Base-by-base conservation (phyloP, 164 flowering plant species). In the Macadamia tetraphylla region DNA sequence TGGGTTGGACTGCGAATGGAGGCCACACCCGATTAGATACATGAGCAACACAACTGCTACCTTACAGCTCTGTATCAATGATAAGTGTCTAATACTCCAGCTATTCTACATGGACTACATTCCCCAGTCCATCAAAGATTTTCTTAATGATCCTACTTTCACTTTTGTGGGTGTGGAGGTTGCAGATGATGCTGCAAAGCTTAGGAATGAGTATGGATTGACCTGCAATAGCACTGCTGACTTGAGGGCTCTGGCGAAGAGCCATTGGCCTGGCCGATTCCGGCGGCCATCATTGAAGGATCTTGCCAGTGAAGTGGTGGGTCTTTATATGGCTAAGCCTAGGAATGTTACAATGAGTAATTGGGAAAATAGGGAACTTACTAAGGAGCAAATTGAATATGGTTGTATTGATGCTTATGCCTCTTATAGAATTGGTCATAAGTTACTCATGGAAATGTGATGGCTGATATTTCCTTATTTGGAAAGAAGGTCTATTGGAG, bases 381-480 rank as follows among this genome's bases (percentile, higher is more conserved):
- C 6, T 17, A 2, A 13, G 0, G 3, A 10, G 57, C 57, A 53
- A 17, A 53, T 53, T 3, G 75, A 71, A 59, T 72, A 78, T 71
- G 84, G 82, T 29, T 76, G 82, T 31, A 68, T 71, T 70, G 78
- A 80, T 77, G 83, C 83, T 67, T 77, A 69, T 74, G 80, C 75
- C 43, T 77, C 80, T 53, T 80, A 66, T 53, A 72, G 48, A 75
- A 70, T 80, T 70, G 82, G 80, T 3, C n/a, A 32, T 30, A 77
- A 76, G 66, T 29, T 74, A 60, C 42, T 72, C 30, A 55, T 65
- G 40, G 58, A 71, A 30, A 60, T 5, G 40, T 35, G 40, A 35
- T 23, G 23, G 23, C 23, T 23, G 23, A 23, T 23, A 23, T 23
- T 23, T 23, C 23, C 23, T 23, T 23, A 23, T 23, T 23, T 23